Base-by-base conservation (phyloP, 1,139 yeast species). In the Spathaspora sp. region DNA sequence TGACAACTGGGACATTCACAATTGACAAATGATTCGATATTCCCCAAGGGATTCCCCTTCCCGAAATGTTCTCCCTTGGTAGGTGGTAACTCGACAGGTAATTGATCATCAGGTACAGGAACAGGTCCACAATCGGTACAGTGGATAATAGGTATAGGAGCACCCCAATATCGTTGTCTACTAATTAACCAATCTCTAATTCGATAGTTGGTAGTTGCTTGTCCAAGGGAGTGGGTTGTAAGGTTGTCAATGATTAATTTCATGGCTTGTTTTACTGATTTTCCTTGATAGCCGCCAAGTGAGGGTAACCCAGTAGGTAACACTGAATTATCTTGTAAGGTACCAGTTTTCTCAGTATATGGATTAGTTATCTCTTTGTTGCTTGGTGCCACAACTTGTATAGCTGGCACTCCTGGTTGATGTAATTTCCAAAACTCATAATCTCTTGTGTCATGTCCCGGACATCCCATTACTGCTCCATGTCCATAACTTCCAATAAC, bases 401-500 rank as follows among this genome's bases (percentile, higher is more conserved):
- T 54, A 0, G 80, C 64, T 0, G 72, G 68, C 0, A 63, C 53
- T 0, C 58, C 56, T 0, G 87, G 85, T 56, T 73, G 74, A 59
- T 87, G 89, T 41, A 68, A 59, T 6, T 63, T 59, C 97, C 97
- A 91, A 60, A 93, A 91, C 3, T 74, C 88, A 56, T 62, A 80
- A 60, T 93, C 99, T 50, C 98, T 76, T 40, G 72, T 71, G 61
- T 93, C 98, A 63, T 91, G 98, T 0, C 86, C 97, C 1, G 99
- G 99, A 57, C 95, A 89, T 1, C 99, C 99, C 98, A 93, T 91
- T 0, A 93, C 98, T 1, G 97, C 96, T 40, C 96, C 96, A 51
- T 80, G 80, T 0, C 97, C 98, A 60, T 91, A 91, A 4, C 78
- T 71, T 4, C 87, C 82, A 34, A 91, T 64, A 0, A 93, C 98